These are phyloP conservation scores for Candida gigantensis DNA, from an alignment of 1,139 yeast species.

Conservation along the genomic window DNA sequence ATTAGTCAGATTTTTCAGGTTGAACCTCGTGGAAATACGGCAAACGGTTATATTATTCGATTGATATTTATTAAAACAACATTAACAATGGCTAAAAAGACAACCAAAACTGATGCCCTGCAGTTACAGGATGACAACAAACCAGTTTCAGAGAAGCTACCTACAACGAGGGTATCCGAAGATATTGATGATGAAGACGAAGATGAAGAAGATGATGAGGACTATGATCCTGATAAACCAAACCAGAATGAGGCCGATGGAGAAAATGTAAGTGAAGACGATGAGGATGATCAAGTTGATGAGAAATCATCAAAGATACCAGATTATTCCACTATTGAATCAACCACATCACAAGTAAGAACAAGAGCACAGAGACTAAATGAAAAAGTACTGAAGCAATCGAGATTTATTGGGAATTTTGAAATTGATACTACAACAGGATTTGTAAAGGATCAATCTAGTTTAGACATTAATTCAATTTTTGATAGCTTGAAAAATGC, in stretches of 20 bases:
- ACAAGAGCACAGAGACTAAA: constrained; percentile 39
- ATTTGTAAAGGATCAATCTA: constrained; percentile 27
- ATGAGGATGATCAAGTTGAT: constrained; percentile 21
- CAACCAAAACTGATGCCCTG: too few species aligned
- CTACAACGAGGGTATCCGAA: neutral
- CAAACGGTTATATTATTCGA: too few species aligned
- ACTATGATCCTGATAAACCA: constrained; percentile 16
- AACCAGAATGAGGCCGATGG: constrained; percentile 16
- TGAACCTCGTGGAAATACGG: too few species aligned
- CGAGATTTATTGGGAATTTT: constrained; percentile 19
- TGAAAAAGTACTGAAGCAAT: constrained; percentile 14
- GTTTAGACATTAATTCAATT: constrained; percentile 37
- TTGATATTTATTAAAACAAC: too few species aligned
- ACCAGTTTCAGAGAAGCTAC: neutral
- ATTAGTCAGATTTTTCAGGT: too few species aligned
- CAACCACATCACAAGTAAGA: constrained; percentile 34
- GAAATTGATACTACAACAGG: constrained; percentile 24
- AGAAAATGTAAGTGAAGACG: constrained; percentile 33
- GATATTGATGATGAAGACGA: constrained; percentile 7
- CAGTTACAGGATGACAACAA: too few species aligned
- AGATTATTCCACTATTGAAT: constrained; percentile 38
- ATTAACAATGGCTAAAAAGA: too few species aligned
- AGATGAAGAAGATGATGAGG: constrained; percentile 17
- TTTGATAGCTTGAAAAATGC: constrained; percentile 32
- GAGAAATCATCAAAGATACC: constrained; percentile 30